Base-by-base conservation (phyloP, 305 asterid genomes). In the Fraxinus greggii region DNA sequence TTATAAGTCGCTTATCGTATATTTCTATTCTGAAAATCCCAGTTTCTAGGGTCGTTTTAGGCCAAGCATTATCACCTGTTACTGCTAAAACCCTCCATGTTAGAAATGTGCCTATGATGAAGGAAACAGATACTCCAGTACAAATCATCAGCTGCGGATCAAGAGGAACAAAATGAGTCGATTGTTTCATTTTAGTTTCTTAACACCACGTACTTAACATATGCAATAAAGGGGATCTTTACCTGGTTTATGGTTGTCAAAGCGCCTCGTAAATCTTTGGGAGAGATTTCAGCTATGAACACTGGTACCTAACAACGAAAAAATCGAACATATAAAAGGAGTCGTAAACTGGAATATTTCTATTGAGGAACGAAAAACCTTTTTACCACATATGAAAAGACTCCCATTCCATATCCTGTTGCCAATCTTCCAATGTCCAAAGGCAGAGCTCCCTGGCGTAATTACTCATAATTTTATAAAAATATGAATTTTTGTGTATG, bases 371-470 rank as follows among this genome's bases (percentile, higher is more conserved):
- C 76, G 31, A 19, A 77, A 40, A 32, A 3, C 28, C 56, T 35
- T 29, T 32, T 69, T 92, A 94, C 99, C 97, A 92, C 98, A 77
- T 87, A 96, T 17, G 98, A 94, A 84, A 93, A 94, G 54, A 94
- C 97, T 89, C 98, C 98, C 98, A 93, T 94, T 72, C 99, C 99
- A 87, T 94, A 96, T 86, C 98, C 98, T 28, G 98, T 94, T 61
- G 97, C 97, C 59, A 94, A 83, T 84, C 99, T 90, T 73, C 99
- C 98, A 17, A 93, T 80, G 86, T 96, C 98, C 83, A 96, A 88
- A 80, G 89, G 88, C 76, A 89, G 69, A 33, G 77, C 88, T 63
- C 91, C 92, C 97, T 94, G 81, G 26, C 73, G 76, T 35, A 86
- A 80, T 76, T 33, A 85, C 9, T 6, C 63, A 26, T n/a, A 10